phyloP scores from a whole-genome alignment of 805 yeast genomes.

The Metschnikowia bowlesiae region DNA sequence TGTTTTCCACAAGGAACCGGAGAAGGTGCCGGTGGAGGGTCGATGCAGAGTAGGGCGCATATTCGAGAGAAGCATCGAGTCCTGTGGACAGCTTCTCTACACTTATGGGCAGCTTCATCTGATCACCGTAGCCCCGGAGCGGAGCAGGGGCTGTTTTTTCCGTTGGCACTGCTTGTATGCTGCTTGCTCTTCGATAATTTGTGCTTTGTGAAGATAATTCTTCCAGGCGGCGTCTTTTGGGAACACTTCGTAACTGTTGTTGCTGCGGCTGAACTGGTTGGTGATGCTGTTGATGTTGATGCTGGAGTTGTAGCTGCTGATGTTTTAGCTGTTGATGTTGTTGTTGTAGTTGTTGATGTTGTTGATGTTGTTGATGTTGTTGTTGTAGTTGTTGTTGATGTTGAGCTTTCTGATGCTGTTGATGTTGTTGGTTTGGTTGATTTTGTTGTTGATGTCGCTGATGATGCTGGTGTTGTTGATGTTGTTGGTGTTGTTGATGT shows the following conservation, averaged over 20 bases:
- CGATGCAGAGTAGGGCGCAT: constrained; percentile 40
- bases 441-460: constrained; percentile 3
- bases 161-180: neutral
- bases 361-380: constrained; percentile 4
- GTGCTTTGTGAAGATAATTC: neutral
- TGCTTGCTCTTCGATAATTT: neutral
- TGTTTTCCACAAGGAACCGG: constrained; percentile 50
- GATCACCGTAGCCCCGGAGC: constrained; percentile 7
- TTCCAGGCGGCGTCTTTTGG: neutral
- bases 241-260: neutral
- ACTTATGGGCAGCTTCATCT: neutral
- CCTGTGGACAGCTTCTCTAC: neutral
- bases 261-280: neutral
- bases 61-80: constrained; percentile 22
- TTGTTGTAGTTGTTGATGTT: neutral
- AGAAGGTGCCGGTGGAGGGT: constrained; percentile 49
- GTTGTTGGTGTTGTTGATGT: neutral
- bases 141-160: neutral
- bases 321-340: neutral
- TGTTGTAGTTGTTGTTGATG: constrained; percentile 2
- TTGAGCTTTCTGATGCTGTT: neutral
- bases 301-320: neutral
- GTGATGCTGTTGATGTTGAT: neutral
- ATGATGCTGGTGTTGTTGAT: constrained; percentile 3
- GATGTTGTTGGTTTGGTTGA: too few species aligned